These are phyloP conservation scores for Suillus luteus DNA, from an alignment of 768 basidiomycete genomes.

Conservation along the genomic window DNA sequence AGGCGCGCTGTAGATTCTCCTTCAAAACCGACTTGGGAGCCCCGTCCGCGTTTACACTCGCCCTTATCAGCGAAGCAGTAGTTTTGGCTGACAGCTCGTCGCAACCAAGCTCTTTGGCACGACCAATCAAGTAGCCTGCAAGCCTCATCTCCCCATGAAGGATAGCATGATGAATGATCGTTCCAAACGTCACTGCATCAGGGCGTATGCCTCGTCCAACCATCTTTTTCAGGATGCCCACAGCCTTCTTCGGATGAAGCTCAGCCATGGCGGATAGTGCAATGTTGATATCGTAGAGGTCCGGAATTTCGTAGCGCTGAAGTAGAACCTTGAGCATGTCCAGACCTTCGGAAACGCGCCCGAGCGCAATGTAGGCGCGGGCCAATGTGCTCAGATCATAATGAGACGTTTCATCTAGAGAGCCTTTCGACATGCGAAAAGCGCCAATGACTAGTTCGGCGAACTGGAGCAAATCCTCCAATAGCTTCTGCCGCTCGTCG, in stretches of 20 bases:
- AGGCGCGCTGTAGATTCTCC: constrained; percentile 42
- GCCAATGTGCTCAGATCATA: constrained; percentile 59
- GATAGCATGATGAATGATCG: constrained; percentile 61
- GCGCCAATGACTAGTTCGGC: constrained; percentile 45
- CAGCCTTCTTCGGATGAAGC: constrained; percentile 48
- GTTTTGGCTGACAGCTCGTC: constrained; percentile 48
- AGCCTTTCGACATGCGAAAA: constrained; percentile 46
- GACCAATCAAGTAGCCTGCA: constrained; percentile 43
- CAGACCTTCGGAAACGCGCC: constrained; percentile 48
- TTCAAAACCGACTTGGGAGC: constrained; percentile 27
- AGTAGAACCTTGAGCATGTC: constrained; percentile 47
- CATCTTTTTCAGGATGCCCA: constrained; percentile 54
- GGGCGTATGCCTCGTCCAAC: constrained; percentile 47
- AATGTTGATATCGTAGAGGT: constrained; percentile 67
- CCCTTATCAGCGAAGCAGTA: constrained; percentile 48
- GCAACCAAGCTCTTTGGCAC: constrained; percentile 39
- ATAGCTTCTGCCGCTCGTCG: constrained; percentile 4
- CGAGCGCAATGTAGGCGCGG: constrained; percentile 61
- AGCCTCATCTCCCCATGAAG: constrained; percentile 45
- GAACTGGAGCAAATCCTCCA: constrained; percentile 36
- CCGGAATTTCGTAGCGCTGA: constrained; percentile 53
- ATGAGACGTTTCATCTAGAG: constrained; percentile 50
- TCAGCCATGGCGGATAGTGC: constrained; percentile 55
- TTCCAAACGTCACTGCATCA: constrained; percentile 58
- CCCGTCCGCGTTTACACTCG: constrained; percentile 34